These are phyloP conservation scores for Irineochytrium annulatum DNA, from an alignment of 192 early-diverging fungal species.

Conservation along the genomic window DNA sequence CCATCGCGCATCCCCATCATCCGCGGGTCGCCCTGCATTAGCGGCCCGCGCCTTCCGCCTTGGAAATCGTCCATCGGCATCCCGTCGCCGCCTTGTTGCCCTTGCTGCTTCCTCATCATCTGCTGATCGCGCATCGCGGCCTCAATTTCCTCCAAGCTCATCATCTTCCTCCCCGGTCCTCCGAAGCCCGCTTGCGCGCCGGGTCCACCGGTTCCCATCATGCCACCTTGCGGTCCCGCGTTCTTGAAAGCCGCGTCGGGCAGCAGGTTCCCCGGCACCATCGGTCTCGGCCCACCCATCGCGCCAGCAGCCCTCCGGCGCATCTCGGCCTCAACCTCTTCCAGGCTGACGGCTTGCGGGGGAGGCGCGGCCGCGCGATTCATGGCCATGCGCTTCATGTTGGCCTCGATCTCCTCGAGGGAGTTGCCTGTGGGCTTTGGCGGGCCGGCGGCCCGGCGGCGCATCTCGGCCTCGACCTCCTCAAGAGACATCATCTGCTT, in stretches of 20 bases:
- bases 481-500: conserved; percentile 32
- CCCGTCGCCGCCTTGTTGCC: too few species aligned
- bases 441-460: background rate
- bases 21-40: background rate
- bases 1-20: background rate
- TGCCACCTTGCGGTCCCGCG: too few species aligned
- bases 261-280: too few species aligned
- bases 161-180: too few species aligned
- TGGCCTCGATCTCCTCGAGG: conserved; percentile 5
- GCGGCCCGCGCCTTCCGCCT: too few species aligned
- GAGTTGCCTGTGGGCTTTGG: background rate
- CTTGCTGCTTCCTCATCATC: conserved; percentile 22
- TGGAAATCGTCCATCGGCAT: too few species aligned
- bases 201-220: too few species aligned
- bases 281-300: background rate
- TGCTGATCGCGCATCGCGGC: conserved; percentile 15
- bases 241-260: too few species aligned
- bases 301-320: conserved; percentile 4
- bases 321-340: background rate
- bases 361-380: background rate
- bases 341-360: background rate
- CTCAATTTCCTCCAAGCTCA: conserved; percentile 34
- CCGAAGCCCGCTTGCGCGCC: too few species aligned
- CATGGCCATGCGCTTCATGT: conserved; percentile 9
- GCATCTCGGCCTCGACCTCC: conserved; percentile 33